Conservation (phyloP, 2,329 filamentous ascomycete species). For the Alternaria rosae region DNA sequence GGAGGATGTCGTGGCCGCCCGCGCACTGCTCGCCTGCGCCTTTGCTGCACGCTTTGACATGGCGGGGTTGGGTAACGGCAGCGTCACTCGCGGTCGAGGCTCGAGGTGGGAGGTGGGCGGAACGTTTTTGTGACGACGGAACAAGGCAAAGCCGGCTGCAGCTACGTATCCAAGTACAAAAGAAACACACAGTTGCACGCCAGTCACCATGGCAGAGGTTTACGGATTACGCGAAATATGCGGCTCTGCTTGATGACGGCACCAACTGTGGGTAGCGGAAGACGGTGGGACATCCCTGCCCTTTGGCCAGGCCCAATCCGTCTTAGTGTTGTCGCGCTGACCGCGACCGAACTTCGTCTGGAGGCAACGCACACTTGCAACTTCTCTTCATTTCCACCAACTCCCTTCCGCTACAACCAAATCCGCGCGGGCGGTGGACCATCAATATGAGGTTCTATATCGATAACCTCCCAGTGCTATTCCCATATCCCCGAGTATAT, state of each 20-base stretch:
- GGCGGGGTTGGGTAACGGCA: constrained; percentile 16
- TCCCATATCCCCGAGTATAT: constrained; percentile 78
- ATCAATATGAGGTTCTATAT: constrained; percentile 79
- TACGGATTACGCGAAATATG: constrained; percentile 15
- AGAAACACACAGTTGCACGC: constrained; percentile 4
- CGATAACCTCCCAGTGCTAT: constrained; percentile 74
- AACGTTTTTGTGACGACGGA: not conserved
- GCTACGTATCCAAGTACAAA: not conserved
- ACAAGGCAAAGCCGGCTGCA: not conserved
- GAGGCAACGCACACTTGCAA: constrained; percentile 15
- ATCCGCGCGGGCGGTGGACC: constrained; percentile 25
- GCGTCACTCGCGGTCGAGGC: not conserved
- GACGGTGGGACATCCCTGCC: constrained; percentile 19
- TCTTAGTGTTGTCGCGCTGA: constrained; percentile 6
- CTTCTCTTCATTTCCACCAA: constrained; percentile 18
- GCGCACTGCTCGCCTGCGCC: constrained; percentile 69
- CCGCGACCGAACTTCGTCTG: constrained; percentile 11
- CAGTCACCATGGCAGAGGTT: not conserved
- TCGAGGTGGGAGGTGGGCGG: not conserved
- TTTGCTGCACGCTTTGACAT: constrained; percentile 70
- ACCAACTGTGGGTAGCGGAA: constrained; percentile 21
- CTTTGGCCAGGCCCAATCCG: not conserved
- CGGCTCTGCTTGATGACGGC: constrained; percentile 32
- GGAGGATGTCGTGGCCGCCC: constrained; percentile 57
- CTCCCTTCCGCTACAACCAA: constrained; percentile 28